Conservation (phyloP, 768 basidiomycete species). For the Tulasnella sp. region DNA sequence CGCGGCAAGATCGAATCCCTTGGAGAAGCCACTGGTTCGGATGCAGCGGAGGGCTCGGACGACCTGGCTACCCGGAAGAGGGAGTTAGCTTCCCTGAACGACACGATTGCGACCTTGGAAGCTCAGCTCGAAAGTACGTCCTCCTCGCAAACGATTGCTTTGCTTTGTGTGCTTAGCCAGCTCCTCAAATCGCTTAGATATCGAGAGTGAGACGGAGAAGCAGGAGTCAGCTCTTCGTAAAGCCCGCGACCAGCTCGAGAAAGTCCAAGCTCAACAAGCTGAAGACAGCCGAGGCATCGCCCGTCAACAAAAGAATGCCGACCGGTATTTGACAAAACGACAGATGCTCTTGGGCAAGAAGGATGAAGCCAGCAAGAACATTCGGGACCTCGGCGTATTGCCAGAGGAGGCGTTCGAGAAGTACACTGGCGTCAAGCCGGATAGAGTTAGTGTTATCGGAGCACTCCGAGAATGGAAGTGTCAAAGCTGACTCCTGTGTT, state of each 20-base stretch:
- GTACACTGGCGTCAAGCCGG: slow-evolving; percentile 82
- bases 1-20: slow-evolving; percentile 68
- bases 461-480: neutral
- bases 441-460: slow-evolving; percentile 56
- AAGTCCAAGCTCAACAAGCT: slow-evolving; percentile 71
- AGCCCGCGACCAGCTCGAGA: slow-evolving; percentile 55
- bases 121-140: slow-evolving; percentile 58
- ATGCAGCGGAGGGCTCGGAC: slow-evolving; percentile 46
- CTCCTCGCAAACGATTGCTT: neutral
- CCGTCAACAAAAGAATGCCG: slow-evolving; percentile 92
- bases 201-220: slow-evolving; percentile 70
- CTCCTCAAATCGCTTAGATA: slow-evolving; percentile 43
- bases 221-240: slow-evolving; percentile 62
- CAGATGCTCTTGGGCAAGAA: slow-evolving; percentile 79
- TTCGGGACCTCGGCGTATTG: slow-evolving; percentile 91
- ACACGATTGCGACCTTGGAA: slow-evolving; percentile 60
- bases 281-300: slow-evolving; percentile 85
- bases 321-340: slow-evolving; percentile 88
- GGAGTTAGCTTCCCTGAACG: slow-evolving; percentile 65
- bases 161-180: neutral
- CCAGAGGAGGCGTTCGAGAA: slow-evolving; percentile 98
- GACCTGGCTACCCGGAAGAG: slow-evolving; percentile 64
- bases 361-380: slow-evolving; percentile 93
- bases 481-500: neutral
- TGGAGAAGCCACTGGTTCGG: slow-evolving; percentile 46